Evolutionary conservation across 768 basidiomycete species (phyloP), one percentile per base, ranked within the genome.

Genomic region (Lentinula aciculospora): DNA sequence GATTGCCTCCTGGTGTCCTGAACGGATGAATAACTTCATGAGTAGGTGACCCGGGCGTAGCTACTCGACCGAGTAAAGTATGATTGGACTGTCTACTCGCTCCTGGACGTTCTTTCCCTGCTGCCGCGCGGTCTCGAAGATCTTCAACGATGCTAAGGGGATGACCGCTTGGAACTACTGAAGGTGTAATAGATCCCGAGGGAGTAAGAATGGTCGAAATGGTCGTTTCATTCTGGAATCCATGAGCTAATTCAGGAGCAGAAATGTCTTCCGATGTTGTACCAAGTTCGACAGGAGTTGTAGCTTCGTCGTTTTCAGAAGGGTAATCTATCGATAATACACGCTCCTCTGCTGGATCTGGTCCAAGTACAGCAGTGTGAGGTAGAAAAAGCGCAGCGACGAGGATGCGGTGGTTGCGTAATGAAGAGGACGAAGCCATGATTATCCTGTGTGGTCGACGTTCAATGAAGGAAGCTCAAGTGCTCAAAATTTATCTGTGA

Each of bases 351-450:
- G 85, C 82, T 0, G 83, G 83, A 25, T 85, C 80, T 32, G 59
- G 23, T 67, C 81, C 83, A 40, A 84, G 72, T 45, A 85, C 81
- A 42, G 83, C 82, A 36, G 89, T 88, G 59, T 81, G 82, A 36
- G 91, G 91, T 34, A 92, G 83, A 67, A 93, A 92, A 58, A 92
- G 83, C n/a, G 88, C 86, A 15, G 89, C 91, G 68, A 93, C 85
- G 69, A 92, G 75, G 56, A 88, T 78, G 31, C 91, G 76, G 69
- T 89, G 86, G 70, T 83, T 82, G 56, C 85, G 78, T 66, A 90
- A 80, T 36, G 88, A 85, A 67, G 78, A 79, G 40, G 88, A 85
- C 67, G 78, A 78, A 89, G 90, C 90, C 59, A 70, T 66, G 44
- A 53, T 29, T 12, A 34, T 34, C 32, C 32, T 34, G 13, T 13